Percentiles rank a stretch among this genome's conserved stretches.
These are phyloP conservation scores for Phytophthora quininea DNA, from an alignment of 352 stramenopile genomes.

Conservation along the genomic window DNA sequence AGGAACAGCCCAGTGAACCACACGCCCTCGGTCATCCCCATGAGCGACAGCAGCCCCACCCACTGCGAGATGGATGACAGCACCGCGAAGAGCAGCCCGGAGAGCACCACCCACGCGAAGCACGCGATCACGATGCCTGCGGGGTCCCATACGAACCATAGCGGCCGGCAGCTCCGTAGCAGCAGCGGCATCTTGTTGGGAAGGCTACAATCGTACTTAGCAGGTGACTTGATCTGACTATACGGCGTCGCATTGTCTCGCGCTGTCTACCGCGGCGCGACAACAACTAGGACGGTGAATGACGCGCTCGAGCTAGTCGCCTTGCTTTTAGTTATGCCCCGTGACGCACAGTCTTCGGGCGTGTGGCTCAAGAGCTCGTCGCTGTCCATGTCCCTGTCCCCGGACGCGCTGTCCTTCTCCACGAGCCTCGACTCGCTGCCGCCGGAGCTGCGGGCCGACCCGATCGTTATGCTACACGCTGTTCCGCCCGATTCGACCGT, in stretches of 20 bases:
- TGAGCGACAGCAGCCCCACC: slow-evolving; percentile 59
- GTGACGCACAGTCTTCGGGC: slow-evolving; percentile 19
- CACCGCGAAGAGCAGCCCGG: slow-evolving; percentile 45
- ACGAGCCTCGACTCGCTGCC: slow-evolving; percentile 33
- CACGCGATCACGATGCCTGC: slow-evolving; percentile 64
- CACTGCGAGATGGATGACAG: slow-evolving; percentile 60
- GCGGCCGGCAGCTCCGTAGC: not conserved
- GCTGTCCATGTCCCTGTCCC: slow-evolving; percentile 31
- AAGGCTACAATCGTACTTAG: not conserved
- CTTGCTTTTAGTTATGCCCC: slow-evolving; percentile 5
- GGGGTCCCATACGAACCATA: slow-evolving; percentile 71
- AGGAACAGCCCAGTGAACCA: slow-evolving; percentile 61
- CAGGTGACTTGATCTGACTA: not conserved
- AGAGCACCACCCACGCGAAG: slow-evolving; percentile 66
- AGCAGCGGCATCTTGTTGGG: slow-evolving; percentile 1
- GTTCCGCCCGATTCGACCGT: slow-evolving; percentile 12
- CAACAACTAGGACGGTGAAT: not conserved
- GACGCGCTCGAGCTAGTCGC: slow-evolving; percentile 20
- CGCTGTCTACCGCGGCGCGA: not conserved
- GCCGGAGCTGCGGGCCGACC: slow-evolving; percentile 20
- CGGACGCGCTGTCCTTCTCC: slow-evolving; percentile 19
- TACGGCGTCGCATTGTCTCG: not conserved
- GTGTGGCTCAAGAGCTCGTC: slow-evolving; percentile 50
- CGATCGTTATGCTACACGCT: slow-evolving; percentile 12
- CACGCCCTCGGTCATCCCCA: slow-evolving; percentile 45